These are phyloP conservation scores for Corymbia maculata DNA, from an alignment of 345 rosid species.

Conservation along the genomic window DNA sequence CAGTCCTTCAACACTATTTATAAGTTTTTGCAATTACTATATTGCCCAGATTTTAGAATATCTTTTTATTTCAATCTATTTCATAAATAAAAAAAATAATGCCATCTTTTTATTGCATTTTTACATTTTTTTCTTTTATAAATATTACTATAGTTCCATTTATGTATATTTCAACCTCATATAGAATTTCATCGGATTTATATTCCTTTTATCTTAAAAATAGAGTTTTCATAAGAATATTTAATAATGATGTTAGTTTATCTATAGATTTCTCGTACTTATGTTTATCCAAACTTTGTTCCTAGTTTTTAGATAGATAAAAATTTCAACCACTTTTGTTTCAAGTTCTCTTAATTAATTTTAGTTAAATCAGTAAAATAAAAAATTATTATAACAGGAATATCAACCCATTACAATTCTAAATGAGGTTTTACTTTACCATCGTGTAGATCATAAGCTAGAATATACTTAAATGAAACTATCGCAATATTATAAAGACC, in stretches of 20 bases:
- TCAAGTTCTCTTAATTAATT: background rate
- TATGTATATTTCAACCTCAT: background rate
- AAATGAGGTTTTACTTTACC: background rate
- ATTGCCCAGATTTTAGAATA: background rate
- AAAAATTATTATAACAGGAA: background rate
- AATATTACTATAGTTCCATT: background rate
- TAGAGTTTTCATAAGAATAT: background rate
- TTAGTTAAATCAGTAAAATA: background rate
- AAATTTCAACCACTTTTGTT: background rate
- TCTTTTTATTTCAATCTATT: background rate
- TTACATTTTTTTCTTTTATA: background rate
- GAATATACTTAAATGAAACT: background rate
- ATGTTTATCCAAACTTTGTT: background rate
- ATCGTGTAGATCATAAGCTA: background rate
- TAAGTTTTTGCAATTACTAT: background rate
- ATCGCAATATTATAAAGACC: background rate
- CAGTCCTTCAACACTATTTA: background rate
- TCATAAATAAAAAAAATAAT: background rate
- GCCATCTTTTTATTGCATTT: background rate
- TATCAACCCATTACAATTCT: background rate
- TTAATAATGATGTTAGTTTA: background rate
- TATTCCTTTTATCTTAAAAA: background rate
- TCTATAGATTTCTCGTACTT: background rate
- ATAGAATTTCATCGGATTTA: background rate
- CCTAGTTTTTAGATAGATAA: background rate